A percentile compares a stretch with the other conserved stretches of the same genome.
phyloP scores from a whole-genome alignment of 2,329 filamentous ascomycete genomes.

The Microcyclosporella mali region DNA sequence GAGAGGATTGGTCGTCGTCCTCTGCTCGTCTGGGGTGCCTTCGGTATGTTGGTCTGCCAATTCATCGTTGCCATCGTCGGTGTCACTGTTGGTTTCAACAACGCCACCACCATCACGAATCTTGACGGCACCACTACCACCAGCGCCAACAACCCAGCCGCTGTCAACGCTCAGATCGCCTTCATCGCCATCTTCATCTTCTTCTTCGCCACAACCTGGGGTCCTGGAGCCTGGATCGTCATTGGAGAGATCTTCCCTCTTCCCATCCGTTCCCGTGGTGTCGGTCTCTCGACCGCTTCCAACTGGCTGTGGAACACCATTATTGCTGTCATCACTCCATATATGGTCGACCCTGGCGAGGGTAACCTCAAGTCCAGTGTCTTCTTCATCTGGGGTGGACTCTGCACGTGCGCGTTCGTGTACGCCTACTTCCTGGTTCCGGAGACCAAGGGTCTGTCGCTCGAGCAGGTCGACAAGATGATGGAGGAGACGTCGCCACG shows the following conservation, averaged over 20 bases:
- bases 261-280: constrained; percentile 80
- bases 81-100: constrained; percentile 35
- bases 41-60: constrained; percentile 79
- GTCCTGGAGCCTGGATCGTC: constrained; percentile 63
- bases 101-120: constrained; percentile 22
- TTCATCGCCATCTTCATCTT: constrained; percentile 92
- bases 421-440: constrained; percentile 52
- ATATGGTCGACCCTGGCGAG: constrained; percentile 56
- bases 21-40: constrained; percentile 70
- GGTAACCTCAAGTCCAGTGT: constrained; percentile 46
- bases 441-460: constrained; percentile 79
- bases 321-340: constrained; percentile 50
- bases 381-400: constrained; percentile 43
- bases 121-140: constrained; percentile 36
- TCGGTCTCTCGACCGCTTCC: constrained; percentile 77
- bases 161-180: constrained; percentile 63
- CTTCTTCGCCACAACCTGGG: constrained; percentile 87
- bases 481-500: constrained; percentile 63
- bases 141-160: constrained; percentile 40
- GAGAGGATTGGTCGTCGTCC: constrained; percentile 75
- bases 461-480: constrained; percentile 86
- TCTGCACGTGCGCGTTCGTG: constrained; percentile 48
- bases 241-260: constrained; percentile 89
- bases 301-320: constrained; percentile 64
- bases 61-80: constrained; percentile 74